A percentile compares a stretch with the other conserved stretches of the same genome.
These are phyloP conservation scores for Citrus reticulata DNA, from an alignment of 345 rosid genomes.

Conservation along the genomic window DNA sequence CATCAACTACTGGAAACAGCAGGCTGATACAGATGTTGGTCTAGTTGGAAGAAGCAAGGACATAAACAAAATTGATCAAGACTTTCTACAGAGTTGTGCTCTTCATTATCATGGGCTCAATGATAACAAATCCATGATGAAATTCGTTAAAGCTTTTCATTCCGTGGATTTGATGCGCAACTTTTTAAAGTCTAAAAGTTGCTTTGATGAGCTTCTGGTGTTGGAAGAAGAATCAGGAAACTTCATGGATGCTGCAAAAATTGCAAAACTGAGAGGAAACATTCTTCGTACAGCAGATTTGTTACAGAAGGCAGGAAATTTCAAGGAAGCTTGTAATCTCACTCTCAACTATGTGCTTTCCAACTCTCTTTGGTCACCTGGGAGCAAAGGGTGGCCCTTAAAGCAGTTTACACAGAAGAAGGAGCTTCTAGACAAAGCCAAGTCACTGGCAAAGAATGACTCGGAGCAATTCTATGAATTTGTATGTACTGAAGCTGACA, in stretches of 20 bases:
- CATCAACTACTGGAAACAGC: conserved; percentile 33
- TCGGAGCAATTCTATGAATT: conserved; percentile 25
- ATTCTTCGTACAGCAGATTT: conserved; percentile 30
- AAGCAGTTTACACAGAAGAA: conserved; percentile 29
- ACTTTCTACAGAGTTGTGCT: conserved; percentile 39
- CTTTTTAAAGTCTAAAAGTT: conserved; percentile 27
- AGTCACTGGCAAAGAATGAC: conserved; percentile 23
- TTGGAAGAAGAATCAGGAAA: conserved; percentile 37
- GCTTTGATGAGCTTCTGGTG: conserved; percentile 34
- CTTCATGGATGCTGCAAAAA: conserved; percentile 32
- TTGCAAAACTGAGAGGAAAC: conserved; percentile 39
- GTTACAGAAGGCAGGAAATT: conserved; percentile 29
- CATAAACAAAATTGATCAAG: conserved; percentile 25
- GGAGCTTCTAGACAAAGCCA: conserved; percentile 36
- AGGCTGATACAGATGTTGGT: not conserved
- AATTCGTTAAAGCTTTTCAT: conserved; percentile 26
- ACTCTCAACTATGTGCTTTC: conserved; percentile 26
- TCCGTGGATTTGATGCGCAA: conserved; percentile 19
- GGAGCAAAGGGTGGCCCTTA: conserved; percentile 47
- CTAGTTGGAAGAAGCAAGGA: conserved; percentile 8
- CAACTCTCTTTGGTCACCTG: conserved; percentile 41
- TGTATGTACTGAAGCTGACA: conserved; percentile 26
- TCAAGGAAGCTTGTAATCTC: conserved; percentile 29
- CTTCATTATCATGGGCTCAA: conserved; percentile 16
- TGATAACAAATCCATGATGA: conserved; percentile 34